These are phyloP conservation scores for Penicillium roqueforti DNA, from an alignment of 495 filamentous ascomycete species.

Conservation along the genomic window DNA sequence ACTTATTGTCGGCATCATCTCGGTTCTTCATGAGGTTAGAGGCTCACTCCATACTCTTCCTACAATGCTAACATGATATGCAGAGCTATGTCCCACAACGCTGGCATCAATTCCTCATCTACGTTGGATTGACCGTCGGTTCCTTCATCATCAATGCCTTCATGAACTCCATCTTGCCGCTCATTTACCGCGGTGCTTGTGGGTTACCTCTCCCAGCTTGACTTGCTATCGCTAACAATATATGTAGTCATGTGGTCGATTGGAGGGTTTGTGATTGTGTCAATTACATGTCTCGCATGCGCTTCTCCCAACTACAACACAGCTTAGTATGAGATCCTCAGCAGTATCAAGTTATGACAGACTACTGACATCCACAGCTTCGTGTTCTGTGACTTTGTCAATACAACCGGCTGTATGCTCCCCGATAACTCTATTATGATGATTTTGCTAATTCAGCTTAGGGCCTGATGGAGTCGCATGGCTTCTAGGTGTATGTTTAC, in stretches of 20 bases:
- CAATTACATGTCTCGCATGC: conserved; percentile 57
- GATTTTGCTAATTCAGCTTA: conserved; percentile 16
- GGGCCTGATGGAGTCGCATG: conserved; percentile 59
- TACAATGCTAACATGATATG: conserved; percentile 4
- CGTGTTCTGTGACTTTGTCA: conserved; percentile 54
- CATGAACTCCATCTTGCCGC: conserved; percentile 56
- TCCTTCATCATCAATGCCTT: conserved; percentile 66
- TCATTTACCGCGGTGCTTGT: conserved; percentile 53
- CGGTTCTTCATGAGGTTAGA: conserved; percentile 45
- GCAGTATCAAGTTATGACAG: conserved; percentile 17
- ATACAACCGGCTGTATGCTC: conserved; percentile 49
- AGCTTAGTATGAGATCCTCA: conserved; percentile 47
- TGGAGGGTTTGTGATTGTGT: conserved; percentile 60
- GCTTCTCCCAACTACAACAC: conserved; percentile 57
- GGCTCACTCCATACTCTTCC: no score
- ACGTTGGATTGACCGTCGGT: conserved; percentile 56
- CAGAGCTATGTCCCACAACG: conserved; percentile 47
- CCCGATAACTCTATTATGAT: background rate
- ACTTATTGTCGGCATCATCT: conserved; percentile 53
- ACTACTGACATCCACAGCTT: conserved; percentile 42
- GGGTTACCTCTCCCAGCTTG: conserved; percentile 1
- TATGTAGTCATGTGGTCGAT: conserved; percentile 57
- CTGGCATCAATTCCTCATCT: conserved; percentile 71
- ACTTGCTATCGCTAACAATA: conserved; percentile 2
- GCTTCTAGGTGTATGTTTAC: conserved; percentile 45